Evolutionary conservation across 495 filamentous ascomycete genomes (phyloP).

Genomic region (Annulohypoxylon stygium): DNA sequence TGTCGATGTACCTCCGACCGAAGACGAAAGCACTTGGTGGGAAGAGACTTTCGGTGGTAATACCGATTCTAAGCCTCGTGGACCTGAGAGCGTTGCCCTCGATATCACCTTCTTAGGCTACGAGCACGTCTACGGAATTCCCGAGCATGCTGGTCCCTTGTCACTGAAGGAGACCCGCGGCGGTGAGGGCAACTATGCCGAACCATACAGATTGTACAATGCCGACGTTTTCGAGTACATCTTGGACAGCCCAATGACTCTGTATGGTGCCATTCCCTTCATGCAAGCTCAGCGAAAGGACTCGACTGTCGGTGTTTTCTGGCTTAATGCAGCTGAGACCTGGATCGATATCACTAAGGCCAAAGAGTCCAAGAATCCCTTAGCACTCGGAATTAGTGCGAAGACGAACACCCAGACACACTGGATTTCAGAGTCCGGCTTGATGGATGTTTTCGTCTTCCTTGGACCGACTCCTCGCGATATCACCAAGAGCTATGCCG

Average conservation of each 20-base stretch:
- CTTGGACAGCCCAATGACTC: constrained; percentile 96
- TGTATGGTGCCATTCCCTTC: constrained; percentile 94
- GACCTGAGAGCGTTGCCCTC: constrained; percentile 88
- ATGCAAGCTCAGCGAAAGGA: constrained; percentile 96
- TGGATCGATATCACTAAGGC: constrained; percentile 94
- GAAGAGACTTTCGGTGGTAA: constrained; percentile 95
- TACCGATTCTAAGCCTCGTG: constrained; percentile 90
- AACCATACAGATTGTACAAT: constrained; percentile 98
- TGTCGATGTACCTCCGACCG: constrained; percentile 52
- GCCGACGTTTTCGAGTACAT: constrained; percentile 98
- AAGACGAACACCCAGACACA: constrained; percentile 88
- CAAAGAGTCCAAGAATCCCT: constrained; percentile 79
- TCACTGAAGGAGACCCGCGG: constrained; percentile 92
- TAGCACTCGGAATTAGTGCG: constrained; percentile 75
- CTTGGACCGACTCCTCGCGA: constrained; percentile 87
- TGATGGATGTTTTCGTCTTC: constrained; percentile 93
- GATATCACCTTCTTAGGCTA: constrained; percentile 95
- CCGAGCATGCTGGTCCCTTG: constrained; percentile 89
- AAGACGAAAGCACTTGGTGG: constrained; percentile 95
- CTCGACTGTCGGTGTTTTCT: constrained; percentile 97
- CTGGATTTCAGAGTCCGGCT: constrained; percentile 94
- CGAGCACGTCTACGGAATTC: constrained; percentile 93
- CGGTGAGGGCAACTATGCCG: constrained; percentile 82
- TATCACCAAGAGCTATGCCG: constrained; percentile 82
- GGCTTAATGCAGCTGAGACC: constrained; percentile 97